Conservation (phyloP, 169 alveolate species). For the Plasmodium malariae region DNA sequence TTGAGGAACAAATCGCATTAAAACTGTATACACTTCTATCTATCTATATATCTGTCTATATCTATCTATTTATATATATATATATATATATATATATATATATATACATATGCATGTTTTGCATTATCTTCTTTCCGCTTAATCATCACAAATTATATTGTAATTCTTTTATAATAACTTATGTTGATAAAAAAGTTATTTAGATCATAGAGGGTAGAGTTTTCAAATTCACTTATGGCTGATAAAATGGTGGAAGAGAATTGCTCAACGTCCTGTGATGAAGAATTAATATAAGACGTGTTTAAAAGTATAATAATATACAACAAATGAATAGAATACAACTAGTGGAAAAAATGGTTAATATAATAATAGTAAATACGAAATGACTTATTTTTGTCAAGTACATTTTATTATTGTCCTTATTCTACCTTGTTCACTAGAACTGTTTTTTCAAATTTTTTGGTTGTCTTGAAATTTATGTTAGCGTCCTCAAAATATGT, state of each 20-base stretch:
- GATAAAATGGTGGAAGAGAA: conserved; percentile 55
- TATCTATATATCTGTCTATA: background rate
- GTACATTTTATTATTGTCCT: too few relatives aligned
- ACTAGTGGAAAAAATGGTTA: too few relatives aligned
- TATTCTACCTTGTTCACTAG: conserved; percentile 36
- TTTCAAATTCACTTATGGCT: conserved; percentile 51
- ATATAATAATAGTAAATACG: too few relatives aligned
- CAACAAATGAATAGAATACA: background rate
- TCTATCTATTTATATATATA: background rate
- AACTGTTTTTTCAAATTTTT: conserved; percentile 45
- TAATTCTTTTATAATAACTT: conserved; percentile 13
- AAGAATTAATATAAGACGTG: conserved; percentile 9
- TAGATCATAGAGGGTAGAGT: conserved; percentile 30
- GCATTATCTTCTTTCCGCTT: background rate
- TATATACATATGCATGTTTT: background rate
- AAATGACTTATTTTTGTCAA: too few relatives aligned
- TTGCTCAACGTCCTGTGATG: conserved; percentile 32
- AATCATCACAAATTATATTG: background rate
- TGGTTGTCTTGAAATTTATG: conserved; percentile 59
- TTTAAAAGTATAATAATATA: background rate
- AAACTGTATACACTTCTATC: background rate
- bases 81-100: conserved; percentile 3
- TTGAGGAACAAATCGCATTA: background rate
- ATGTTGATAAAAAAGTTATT: conserved; percentile 39
- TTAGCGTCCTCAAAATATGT: conserved; percentile 74